A percentile compares a stretch with the other conserved stretches of the same genome.
Conservation (phyloP, 306 rosid genomes). For the Casuarina glauca region DNA sequence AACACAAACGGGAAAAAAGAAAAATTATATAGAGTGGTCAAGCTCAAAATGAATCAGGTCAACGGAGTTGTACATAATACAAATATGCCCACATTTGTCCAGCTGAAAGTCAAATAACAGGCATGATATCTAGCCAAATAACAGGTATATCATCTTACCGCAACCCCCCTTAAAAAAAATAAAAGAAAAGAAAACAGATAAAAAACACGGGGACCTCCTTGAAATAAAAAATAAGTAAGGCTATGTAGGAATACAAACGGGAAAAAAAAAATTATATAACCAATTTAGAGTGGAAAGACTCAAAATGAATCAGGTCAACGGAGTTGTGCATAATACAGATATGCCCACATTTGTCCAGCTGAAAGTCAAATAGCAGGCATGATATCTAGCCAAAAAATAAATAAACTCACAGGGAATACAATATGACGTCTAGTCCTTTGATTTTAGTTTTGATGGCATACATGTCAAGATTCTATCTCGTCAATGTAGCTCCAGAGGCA, state of each 20-base stretch:
- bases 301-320: constrained; percentile 20
- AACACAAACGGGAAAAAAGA: too few relatives aligned
- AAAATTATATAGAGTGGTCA: neutral
- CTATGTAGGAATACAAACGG: too few relatives aligned
- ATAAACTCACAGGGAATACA: neutral
- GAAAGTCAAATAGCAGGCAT: constrained; percentile 8
- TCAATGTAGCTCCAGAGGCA: constrained; percentile 17
- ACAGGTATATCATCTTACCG: neutral
- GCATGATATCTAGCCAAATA: constrained; percentile 6
- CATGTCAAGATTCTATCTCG: neutral
- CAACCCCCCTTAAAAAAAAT: too few relatives aligned
- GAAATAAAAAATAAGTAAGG: too few relatives aligned
- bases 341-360: neutral
- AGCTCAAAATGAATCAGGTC: neutral
- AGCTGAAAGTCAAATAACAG: too few relatives aligned
- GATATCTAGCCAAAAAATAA: constrained; percentile 2
- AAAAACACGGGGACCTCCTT: too few relatives aligned
- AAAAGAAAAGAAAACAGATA: too few relatives aligned
- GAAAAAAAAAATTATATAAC: neutral
- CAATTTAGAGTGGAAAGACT: constrained; percentile 7
- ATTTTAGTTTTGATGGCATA: constrained; percentile 10
- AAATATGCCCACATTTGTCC: too few relatives aligned
- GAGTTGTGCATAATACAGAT: constrained; percentile 16
- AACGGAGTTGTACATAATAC: too few relatives aligned
- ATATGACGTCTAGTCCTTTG: neutral